Conservation (phyloP, 306 rosid genomes). For the Oxytropis ochrocephala region DNA sequence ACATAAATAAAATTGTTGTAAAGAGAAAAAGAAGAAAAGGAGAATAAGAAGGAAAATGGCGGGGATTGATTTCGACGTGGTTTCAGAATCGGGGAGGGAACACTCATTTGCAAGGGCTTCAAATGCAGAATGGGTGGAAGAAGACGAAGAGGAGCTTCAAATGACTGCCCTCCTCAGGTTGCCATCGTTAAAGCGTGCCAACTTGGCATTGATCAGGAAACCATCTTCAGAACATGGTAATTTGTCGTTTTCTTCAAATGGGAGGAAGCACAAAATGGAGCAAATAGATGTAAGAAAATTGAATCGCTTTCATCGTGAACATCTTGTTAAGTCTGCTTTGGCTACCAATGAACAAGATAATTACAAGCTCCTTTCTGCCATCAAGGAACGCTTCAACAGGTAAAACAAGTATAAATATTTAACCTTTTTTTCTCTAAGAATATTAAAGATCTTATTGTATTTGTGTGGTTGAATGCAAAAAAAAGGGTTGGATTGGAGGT, state of each 20-base stretch:
- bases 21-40: background rate
- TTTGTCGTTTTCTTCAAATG: background rate
- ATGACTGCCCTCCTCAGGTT: constrained; percentile 62
- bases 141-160: constrained; percentile 60
- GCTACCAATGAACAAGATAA: constrained; percentile 80
- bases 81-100: background rate
- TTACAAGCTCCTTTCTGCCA: constrained; percentile 53
- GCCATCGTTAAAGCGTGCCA: constrained; percentile 40
- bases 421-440: no score
- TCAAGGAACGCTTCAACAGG: constrained; percentile 56
- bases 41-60: constrained; percentile 25
- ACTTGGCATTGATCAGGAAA: constrained; percentile 39
- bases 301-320: constrained; percentile 44
- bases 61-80: constrained; percentile 43
- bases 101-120: constrained; percentile 46
- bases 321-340: constrained; percentile 53
- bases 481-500: constrained; percentile 66
- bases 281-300: constrained; percentile 60
- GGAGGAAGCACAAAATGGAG: background rate
- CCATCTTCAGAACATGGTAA: background rate
- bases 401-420: no score
- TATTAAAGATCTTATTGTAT: background rate
- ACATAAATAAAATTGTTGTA: no score
- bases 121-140: constrained; percentile 58
- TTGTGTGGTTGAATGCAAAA: background rate